These are phyloP conservation scores for Colletotrichum cordylinicola DNA, from an alignment of 2,329 filamentous ascomycete genomes.

Conservation along the genomic window DNA sequence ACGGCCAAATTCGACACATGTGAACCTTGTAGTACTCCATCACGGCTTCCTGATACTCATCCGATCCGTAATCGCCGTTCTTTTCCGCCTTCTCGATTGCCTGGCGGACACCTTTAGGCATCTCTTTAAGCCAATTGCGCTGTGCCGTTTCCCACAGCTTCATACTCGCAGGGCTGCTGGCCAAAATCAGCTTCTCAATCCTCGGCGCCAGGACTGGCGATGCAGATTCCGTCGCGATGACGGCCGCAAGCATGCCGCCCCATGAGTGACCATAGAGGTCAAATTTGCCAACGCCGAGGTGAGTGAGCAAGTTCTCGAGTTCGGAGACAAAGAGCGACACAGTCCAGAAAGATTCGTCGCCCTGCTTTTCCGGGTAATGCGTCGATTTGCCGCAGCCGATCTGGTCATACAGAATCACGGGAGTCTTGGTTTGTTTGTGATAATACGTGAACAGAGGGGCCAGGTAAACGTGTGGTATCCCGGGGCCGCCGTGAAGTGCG, in stretches of 20 bases:
- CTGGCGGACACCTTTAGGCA: conserved; percentile 26
- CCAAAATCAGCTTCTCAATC: conserved; percentile 32
- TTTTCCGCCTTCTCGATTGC: conserved; percentile 29
- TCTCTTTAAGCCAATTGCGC: conserved; percentile 19
- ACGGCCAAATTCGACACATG: conserved; percentile 34
- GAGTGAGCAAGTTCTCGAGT: conserved; percentile 50
- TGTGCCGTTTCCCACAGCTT: conserved; percentile 25
- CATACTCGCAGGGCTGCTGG: conserved; percentile 35
- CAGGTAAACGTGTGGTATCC: neutral
- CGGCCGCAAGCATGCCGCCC: conserved; percentile 56
- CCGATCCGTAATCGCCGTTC: conserved; percentile 29
- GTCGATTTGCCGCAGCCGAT: conserved; percentile 56
- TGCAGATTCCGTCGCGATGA: conserved; percentile 37
- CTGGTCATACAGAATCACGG: conserved; percentile 61
- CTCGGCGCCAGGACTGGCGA: conserved; percentile 24
- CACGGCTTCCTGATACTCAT: conserved; percentile 34
- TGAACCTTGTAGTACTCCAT: conserved; percentile 36
- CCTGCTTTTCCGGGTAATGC: conserved; percentile 48
- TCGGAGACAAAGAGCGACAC: conserved; percentile 52
- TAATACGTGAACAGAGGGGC: neutral
- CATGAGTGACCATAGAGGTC: conserved; percentile 56
- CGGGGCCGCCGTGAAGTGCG: neutral
- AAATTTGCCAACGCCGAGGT: conserved; percentile 44
- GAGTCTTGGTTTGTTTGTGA: conserved; percentile 21
- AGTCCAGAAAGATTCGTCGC: conserved; percentile 49